Evolutionary conservation across 139 green algal species (phyloP).

Genomic region (Medakamo hakoo): DNA sequence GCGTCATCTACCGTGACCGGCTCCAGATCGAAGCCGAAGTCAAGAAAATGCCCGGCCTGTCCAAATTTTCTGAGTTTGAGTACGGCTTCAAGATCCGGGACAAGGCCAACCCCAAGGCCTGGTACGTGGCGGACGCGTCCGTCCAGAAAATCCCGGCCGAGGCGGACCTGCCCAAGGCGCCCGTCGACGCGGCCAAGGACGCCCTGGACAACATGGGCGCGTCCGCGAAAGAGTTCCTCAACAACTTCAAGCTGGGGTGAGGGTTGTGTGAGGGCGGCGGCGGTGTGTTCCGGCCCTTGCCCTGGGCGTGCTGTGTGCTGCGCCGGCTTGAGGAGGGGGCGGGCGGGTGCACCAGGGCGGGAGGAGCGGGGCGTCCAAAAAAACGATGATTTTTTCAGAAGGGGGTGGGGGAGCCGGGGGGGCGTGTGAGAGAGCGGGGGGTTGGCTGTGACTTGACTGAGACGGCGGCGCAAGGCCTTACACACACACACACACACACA

Average conservation of each 20-base stretch:
- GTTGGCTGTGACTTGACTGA: too few relatives aligned
- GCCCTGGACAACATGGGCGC: background rate
- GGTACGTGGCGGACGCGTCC: constrained; percentile 23
- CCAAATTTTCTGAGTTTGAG: constrained; percentile 38
- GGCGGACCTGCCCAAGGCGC: constrained; percentile 15
- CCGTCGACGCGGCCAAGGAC: constrained; percentile 7
- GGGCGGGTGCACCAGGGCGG: too few relatives aligned
- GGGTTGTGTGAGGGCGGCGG: background rate
- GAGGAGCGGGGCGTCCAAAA: too few relatives aligned
- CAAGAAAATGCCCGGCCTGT: constrained; percentile 18
- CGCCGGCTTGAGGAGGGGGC: too few relatives aligned
- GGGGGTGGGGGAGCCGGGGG: too few relatives aligned
- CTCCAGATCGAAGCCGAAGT: constrained; percentile 6
- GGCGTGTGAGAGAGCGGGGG: too few relatives aligned
- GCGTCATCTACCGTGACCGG: constrained; percentile 38
- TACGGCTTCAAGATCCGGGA: constrained; percentile 65
- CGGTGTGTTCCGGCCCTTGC: too few relatives aligned
- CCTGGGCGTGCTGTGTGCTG: too few relatives aligned
- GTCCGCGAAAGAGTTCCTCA: background rate
- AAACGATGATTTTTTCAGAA: too few relatives aligned
- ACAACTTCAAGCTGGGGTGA: background rate
- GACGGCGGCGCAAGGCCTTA: too few relatives aligned
- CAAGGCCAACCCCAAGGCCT: constrained; percentile 36
- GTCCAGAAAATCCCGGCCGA: constrained; percentile 35
- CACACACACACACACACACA: too few relatives aligned